Conservation (phyloP, 306 rosid genomes). For the Sphenostylis stenocarpa region DNA sequence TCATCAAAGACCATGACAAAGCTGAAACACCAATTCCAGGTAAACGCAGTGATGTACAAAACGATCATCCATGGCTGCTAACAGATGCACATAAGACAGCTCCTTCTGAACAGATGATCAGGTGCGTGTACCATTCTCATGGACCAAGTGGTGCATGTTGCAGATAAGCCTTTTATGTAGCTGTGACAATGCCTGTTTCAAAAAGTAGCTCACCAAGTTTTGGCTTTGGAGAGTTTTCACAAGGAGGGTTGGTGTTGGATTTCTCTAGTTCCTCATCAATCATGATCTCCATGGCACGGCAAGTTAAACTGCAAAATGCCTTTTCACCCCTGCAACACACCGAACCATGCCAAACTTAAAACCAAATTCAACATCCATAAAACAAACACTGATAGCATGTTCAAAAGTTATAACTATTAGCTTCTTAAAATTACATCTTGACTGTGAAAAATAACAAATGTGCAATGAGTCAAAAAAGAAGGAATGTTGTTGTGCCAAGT, state of each 20-base stretch:
- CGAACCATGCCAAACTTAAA: constrained; percentile 13
- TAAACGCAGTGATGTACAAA: constrained; percentile 80
- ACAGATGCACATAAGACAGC: constrained; percentile 79
- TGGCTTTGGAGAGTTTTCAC: constrained; percentile 39
- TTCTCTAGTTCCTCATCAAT: constrained; percentile 68
- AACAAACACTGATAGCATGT: not conserved
- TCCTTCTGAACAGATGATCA: constrained; percentile 73
- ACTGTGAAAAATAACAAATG: not conserved
- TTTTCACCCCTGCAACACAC: constrained; percentile 74
- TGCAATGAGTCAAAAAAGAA: not conserved
- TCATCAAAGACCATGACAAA: constrained; percentile 51
- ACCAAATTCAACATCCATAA: not conserved
- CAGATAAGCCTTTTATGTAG: constrained; percentile 37
- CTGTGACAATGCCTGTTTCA: constrained; percentile 51
- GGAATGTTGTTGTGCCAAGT: not conserved
- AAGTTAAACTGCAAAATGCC: constrained; percentile 79
- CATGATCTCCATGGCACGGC: constrained; percentile 76
- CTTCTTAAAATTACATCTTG: no score
- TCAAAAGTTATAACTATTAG: no score
- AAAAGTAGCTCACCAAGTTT: constrained; percentile 46
- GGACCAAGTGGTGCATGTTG: constrained; percentile 29
- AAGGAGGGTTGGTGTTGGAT: constrained; percentile 31
- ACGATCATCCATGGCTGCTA: constrained; percentile 94
- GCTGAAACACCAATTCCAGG: constrained; percentile 44
- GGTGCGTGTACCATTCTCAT: constrained; percentile 41